Evolutionary conservation across 2,329 filamentous ascomycete species (phyloP), one percentile per base, ranked within the genome.

Genomic region (Cercospora sp.): DNA sequence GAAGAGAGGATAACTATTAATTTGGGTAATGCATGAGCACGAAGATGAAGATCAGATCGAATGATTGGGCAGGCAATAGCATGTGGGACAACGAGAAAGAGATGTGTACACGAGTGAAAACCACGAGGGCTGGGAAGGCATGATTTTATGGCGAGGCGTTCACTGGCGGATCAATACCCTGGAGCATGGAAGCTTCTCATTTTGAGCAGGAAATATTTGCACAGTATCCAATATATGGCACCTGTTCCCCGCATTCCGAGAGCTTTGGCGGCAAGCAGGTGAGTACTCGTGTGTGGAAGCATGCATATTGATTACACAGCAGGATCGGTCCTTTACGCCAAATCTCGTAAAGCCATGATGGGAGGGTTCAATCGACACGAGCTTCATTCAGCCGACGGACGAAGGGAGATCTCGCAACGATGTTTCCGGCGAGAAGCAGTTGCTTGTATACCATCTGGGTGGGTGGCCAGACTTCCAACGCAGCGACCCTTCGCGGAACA

Each of bases 1-100:
- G 73, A 16, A 69, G 71, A 62, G 75, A 74, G n/a, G 75, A 75
- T 51, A 64, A 59, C 5, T 64, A 58, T 30, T 64, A 59, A 64
- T 64, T 8, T 48, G 60, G 33, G 31, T 20, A 20, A 23, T 16
- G 8, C n/a, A 33, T 31, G 55, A 26, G 55, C n/a, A 59, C 28
- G 31, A 59, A 28, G 5, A 59, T 31, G 60, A 33, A 33, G 7
- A 26, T 55, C 48, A 28, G 23, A 26, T 28, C 48, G 48, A 13
- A 28, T 8, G 13, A 26, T 28, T n/a, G 48, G 23, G 20, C 48
- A 18, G 26, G 23, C 23, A 55, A 55, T n/a, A 13, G 23, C 23
- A 55, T 55, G 48, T 30, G 12, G 23, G 23, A 26, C 16, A 31
- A 59, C 18, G 55, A 58, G n/a, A 33, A 36, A 59, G 48, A 59